Evolutionary conservation across 331 rosid species (phyloP).

Genomic region (Cucumis variabilis): DNA sequence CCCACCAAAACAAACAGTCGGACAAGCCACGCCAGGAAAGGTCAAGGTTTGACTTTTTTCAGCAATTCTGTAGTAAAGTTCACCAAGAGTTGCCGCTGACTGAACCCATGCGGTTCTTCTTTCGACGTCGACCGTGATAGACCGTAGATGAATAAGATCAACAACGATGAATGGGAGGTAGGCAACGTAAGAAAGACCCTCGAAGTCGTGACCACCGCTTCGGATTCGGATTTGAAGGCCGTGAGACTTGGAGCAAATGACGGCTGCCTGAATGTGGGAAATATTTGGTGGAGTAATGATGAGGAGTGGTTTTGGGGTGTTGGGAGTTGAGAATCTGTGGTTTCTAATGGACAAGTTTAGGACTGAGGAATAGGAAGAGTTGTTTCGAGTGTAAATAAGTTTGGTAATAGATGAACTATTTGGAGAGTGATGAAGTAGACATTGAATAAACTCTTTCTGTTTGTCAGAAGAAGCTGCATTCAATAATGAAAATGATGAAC

Average conservation of each 20-base stretch:
- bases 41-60: background rate
- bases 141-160: background rate
- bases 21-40: background rate
- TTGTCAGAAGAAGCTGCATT: background rate
- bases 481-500: background rate
- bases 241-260: background rate
- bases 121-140: background rate
- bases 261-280: background rate
- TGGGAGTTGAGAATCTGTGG: background rate
- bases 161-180: background rate
- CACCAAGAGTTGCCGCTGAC: background rate
- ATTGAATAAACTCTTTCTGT: background rate
- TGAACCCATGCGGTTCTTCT: background rate
- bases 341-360: background rate
- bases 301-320: background rate
- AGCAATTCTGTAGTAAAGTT: background rate
- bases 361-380: background rate
- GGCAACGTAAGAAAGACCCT: slow-evolving; percentile 8
- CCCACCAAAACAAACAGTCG: background rate
- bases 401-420: background rate
- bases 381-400: background rate
- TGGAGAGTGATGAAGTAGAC: background rate
- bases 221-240: background rate
- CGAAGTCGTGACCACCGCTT: background rate
- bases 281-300: background rate